Conservation (phyloP, 1,139 yeast species). For the Candida neerlandica region DNA sequence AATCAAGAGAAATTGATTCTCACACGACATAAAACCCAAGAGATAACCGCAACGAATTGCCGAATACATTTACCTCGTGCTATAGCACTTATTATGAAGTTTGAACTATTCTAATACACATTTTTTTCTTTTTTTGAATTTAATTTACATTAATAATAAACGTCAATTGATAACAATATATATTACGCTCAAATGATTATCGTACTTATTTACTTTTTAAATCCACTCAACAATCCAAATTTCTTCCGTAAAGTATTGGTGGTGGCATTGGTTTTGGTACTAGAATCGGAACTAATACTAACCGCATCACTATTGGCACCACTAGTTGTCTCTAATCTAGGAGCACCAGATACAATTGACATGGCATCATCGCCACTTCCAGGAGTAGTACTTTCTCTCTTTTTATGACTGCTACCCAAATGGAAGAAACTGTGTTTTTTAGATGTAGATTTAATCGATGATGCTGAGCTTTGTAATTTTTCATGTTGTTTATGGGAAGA, state of each 20-base stretch:
- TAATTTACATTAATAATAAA: not conserved
- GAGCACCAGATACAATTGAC: slow-evolving; percentile 14
- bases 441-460: slow-evolving; percentile 16
- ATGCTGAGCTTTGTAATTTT: slow-evolving; percentile 15
- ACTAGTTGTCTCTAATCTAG: slow-evolving; percentile 10
- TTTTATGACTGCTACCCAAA: slow-evolving; percentile 21
- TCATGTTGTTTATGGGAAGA: slow-evolving; percentile 15
- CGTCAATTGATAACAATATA: not conserved
- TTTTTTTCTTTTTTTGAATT: not conserved
- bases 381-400: slow-evolving; percentile 9
- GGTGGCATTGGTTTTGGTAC: slow-evolving; percentile 12
- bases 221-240: slow-evolving; percentile 5
- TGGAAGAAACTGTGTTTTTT: slow-evolving; percentile 31
- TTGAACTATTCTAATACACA: not conserved
- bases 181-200: not conserved
- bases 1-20: not conserved
- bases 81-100: too few relatives aligned
- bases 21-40: not conserved
- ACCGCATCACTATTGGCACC: slow-evolving; percentile 20
- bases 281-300: slow-evolving; percentile 23
- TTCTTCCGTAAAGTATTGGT: not conserved
- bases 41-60: not conserved
- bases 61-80: not conserved
- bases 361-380: slow-evolving; percentile 14
- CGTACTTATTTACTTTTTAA: not conserved